Evolutionary conservation across 148 eudicot species (phyloP).

Genomic region (Polygonum aviculare): DNA sequence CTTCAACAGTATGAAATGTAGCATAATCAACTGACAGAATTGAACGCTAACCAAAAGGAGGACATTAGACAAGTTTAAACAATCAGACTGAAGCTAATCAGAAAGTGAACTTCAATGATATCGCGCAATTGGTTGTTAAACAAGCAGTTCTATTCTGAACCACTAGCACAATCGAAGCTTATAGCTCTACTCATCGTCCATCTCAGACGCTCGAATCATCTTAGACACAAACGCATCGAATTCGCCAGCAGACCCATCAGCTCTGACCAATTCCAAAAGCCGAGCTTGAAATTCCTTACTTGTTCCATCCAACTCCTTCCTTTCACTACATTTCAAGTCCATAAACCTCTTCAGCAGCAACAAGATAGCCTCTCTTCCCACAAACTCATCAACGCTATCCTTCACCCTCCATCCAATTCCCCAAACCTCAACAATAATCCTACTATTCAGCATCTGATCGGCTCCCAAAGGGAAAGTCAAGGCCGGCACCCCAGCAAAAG

Average conservation of each 20-base stretch:
- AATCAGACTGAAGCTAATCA: no score
- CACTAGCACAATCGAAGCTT: no score
- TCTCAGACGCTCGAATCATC: background rate
- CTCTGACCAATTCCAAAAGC: background rate
- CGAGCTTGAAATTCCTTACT: slow-evolving; percentile 1
- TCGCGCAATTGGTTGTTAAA: no score
- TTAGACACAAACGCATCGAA: background rate
- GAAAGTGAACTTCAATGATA: no score
- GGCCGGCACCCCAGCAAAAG: slow-evolving; percentile 24
- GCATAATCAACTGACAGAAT: no score
- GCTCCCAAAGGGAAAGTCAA: slow-evolving; percentile 24
- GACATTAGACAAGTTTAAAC: no score
- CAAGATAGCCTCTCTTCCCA: slow-evolving; percentile 18
- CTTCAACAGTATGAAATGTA: no score
- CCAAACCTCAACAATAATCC: slow-evolving; percentile 33
- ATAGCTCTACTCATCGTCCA: background rate
- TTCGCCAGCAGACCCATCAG: background rate
- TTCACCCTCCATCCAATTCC: slow-evolving; percentile 30
- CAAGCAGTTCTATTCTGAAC: no score
- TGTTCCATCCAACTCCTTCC: slow-evolving; percentile 14
- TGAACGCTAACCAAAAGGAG: no score
- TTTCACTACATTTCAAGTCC: slow-evolving; percentile 23
- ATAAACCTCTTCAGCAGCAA: slow-evolving; percentile 23
- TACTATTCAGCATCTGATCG: slow-evolving; percentile 26
- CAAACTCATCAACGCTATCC: slow-evolving; percentile 13